Evolutionary conservation across 2,329 filamentous ascomycete genomes (phyloP), one percentile per base, ranked within the genome.

Genomic region (Bimuria novae-zelandiae): DNA sequence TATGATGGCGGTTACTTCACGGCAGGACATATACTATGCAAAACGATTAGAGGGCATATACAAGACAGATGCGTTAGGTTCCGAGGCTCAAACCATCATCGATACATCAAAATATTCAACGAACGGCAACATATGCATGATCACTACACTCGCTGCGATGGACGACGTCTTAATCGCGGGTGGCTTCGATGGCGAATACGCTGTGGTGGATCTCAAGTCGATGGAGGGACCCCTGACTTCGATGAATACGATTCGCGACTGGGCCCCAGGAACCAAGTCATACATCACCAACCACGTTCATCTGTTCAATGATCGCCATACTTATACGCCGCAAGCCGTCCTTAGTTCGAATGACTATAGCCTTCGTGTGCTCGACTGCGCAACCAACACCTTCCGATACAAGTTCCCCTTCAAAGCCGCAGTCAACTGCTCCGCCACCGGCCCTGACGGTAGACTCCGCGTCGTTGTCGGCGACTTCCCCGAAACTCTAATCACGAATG

Each of bases 381-480:
- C 70, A 29, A 81, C 84, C 3, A 82, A 88, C 56, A 81, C 76
- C 21, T 84, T 89, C 56, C 75, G 84, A 4, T 76, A 80, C 32
- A 75, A 81, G 27, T 78, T 80, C 55, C 75, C 70, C 40, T 90
- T 87, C 67, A 72, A 79, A 0, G 81, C 83, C 60, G 79, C 88
- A 2, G 79, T 91, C 55, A 93, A 93, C 72, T 90, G 88, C 74
- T 84, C 87, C 1, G 85, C 88, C 1, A 79, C 89, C 1, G 90
- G 88, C 1, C 86, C 89, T 0, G 86, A 92, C 66, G 80, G 84
- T 49, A 84, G 89, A 3, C 77, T 92, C 60, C 85, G 89, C 43
- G 84, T 86, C 14, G 80, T 92, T 57, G 89, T 91, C 0, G 89
- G 89, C 41, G 90, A 93, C 63, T 78, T 80, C 53, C 75, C 79